Conservation (phyloP, 495 filamentous ascomycete species). For the Xylaria intraflava region DNA sequence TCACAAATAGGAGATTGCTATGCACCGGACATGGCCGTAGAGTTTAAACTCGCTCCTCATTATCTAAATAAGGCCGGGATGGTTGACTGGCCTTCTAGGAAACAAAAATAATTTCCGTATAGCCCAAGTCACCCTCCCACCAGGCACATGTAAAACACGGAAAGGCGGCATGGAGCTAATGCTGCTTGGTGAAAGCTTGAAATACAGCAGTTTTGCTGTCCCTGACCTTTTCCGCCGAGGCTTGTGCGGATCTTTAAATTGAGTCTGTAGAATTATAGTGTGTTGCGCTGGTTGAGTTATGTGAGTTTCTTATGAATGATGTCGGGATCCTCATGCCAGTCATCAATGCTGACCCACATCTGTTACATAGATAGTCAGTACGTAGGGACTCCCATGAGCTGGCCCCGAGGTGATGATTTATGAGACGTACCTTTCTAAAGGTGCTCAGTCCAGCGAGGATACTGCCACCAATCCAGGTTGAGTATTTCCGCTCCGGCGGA, state of each 20-base stretch:
- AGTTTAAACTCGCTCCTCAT: neutral
- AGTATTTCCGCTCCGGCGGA: conserved; percentile 95
- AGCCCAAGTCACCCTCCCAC: neutral
- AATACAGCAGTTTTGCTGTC: neutral
- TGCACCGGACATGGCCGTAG: neutral
- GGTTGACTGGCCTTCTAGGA: neutral
- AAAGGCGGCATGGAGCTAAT: neutral
- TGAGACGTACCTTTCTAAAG: conserved; percentile 78
- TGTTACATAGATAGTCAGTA: conserved; percentile 28
- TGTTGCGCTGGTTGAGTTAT: conserved; percentile 31
- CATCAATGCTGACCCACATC: conserved; percentile 99
- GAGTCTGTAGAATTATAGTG: neutral
- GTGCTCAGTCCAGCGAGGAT: conserved; percentile 96
- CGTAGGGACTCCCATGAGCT: neutral
- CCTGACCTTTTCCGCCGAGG: neutral
- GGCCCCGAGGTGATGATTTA: neutral
- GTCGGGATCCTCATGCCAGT: conserved; percentile 99
- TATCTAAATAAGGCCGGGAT: neutral
- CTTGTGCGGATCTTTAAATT: neutral
- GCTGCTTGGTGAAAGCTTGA: neutral
- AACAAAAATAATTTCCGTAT: neutral
- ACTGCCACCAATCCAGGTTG: conserved; percentile 96
- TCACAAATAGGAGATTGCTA: neutral
- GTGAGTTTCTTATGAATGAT: conserved; percentile 97
- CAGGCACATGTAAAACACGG: neutral